A percentile compares a stretch with the other conserved stretches of the same genome.
Conservation (phyloP, 192 early-diverging fungal genomes). For the Coemansia sp. region DNA sequence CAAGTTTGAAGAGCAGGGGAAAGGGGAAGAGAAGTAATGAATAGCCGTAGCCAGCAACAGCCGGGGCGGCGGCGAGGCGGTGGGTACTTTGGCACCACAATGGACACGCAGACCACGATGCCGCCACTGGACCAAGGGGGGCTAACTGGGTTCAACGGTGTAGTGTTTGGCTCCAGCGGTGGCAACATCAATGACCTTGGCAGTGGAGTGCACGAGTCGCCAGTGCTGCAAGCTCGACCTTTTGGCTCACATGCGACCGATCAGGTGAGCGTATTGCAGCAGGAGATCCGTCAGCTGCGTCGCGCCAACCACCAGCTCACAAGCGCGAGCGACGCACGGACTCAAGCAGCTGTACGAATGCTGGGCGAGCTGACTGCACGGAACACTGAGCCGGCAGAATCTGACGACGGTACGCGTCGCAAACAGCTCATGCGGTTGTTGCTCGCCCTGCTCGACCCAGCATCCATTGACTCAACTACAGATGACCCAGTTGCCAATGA, state of each 20-base stretch:
- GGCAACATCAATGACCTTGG: background rate
- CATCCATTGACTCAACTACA: background rate
- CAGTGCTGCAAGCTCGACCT: conserved; percentile 2
- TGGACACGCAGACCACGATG: conserved; percentile 11
- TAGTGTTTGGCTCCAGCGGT: conserved; percentile 30
- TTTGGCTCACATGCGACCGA: background rate
- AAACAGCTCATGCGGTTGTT: conserved; percentile 32
- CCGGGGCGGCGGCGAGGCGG: conserved; percentile 14
- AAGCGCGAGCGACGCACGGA: conserved; percentile 19
- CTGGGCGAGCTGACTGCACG: conserved; percentile 17
- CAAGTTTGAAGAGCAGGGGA: background rate
- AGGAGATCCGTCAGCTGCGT: conserved; percentile 28
- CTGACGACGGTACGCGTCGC: background rate
- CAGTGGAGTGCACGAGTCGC: conserved; percentile 13
- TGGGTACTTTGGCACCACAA: conserved; percentile 9
- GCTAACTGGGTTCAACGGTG: conserved; percentile 36
- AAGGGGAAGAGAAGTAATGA: conserved; percentile 3
- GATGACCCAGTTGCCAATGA: too few relatives aligned
- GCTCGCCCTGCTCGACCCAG: conserved; percentile 26
- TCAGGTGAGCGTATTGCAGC: conserved; percentile 18
- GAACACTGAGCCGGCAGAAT: conserved; percentile 1
- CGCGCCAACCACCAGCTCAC: conserved; percentile 26
- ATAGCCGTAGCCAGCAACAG: conserved; percentile 3
- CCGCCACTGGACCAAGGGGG: conserved; percentile 20
- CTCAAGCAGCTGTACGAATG: conserved; percentile 22